Evolutionary conservation across 192 early-diverging fungal species (phyloP).

Genomic region (Powellomyces hirtus): DNA sequence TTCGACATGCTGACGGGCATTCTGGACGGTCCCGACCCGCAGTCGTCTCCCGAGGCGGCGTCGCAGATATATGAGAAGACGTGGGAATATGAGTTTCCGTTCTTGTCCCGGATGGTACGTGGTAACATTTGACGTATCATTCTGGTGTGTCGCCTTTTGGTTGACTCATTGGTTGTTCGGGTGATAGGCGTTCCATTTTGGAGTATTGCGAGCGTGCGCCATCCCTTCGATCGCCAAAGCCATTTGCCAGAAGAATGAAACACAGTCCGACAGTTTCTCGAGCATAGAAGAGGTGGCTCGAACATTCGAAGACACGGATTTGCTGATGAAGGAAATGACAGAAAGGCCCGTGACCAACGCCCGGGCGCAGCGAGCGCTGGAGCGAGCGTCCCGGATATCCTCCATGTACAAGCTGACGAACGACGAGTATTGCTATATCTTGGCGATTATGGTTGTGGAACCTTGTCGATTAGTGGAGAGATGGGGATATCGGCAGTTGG

Average conservation of each 20-base stretch:
- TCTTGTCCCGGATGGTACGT: conserved; percentile 11
- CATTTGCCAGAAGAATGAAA: too few species aligned
- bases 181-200: conserved; percentile 14
- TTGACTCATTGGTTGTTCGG: neutral
- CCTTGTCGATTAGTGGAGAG: conserved; percentile 22
- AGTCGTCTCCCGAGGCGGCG: neutral
- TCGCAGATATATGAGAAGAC: conserved; percentile 21
- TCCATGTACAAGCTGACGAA: conserved; percentile 16
- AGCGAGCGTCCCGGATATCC: neutral
- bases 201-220: conserved; percentile 5
- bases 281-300: neutral
- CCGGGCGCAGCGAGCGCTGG: conserved; percentile 11
- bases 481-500: conserved; percentile 20
- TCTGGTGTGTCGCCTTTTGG: neutral
- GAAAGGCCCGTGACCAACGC: conserved; percentile 18
- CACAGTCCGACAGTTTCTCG: too few species aligned
- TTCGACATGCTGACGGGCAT: conserved; percentile 17
- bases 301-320: conserved; percentile 21
- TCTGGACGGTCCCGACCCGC: conserved; percentile 15
- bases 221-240: conserved; percentile 26
- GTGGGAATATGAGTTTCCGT: conserved; percentile 28
- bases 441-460: conserved; percentile 21
- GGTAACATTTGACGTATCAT: neutral
- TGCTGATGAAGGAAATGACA: conserved; percentile 21
- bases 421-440: conserved; percentile 21